These are phyloP conservation scores for Botrytis medusae DNA, from an alignment of 2,329 filamentous ascomycete genomes.

Conservation along the genomic window DNA sequence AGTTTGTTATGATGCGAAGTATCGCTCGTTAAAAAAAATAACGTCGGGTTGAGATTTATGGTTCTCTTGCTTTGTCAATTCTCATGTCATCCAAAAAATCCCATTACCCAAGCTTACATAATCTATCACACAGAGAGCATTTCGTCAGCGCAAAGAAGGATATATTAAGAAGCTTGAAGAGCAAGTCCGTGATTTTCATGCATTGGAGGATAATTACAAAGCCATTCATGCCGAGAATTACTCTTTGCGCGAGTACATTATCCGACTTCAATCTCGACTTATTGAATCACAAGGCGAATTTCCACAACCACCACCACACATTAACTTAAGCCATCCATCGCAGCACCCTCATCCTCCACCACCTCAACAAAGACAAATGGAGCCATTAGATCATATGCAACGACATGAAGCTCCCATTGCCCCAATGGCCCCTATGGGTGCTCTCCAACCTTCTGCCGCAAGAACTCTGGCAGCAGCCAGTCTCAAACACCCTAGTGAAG, in stretches of 20 bases:
- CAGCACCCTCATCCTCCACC: slow-evolving; percentile 47
- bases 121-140: slow-evolving; percentile 69
- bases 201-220: slow-evolving; percentile 76
- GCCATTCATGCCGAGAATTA: slow-evolving; percentile 86
- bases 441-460: slow-evolving; percentile 42
- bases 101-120: slow-evolving; percentile 37
- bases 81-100: slow-evolving; percentile 40
- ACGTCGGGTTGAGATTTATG: slow-evolving; percentile 24
- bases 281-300: slow-evolving; percentile 81
- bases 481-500: slow-evolving; percentile 35
- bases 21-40: slow-evolving; percentile 30
- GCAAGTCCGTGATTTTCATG: slow-evolving; percentile 78
- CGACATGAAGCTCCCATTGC: slow-evolving; percentile 35
- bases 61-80: slow-evolving; percentile 42
- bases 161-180: slow-evolving; percentile 98
- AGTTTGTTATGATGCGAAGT: slow-evolving; percentile 21
- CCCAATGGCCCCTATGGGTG: slow-evolving; percentile 41
- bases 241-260: slow-evolving; percentile 85
- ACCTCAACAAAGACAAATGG: slow-evolving; percentile 34
- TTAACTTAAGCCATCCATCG: slow-evolving; percentile 68
- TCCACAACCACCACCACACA: slow-evolving; percentile 77
- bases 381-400: slow-evolving; percentile 29
- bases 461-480: slow-evolving; percentile 39
- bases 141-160: slow-evolving; percentile 94
- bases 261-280: slow-evolving; percentile 82